Percentiles rank a stretch among this genome's conserved stretches.
phyloP scores from a whole-genome alignment of 192 early-diverging fungal species.

The Oehlia diaphana region DNA sequence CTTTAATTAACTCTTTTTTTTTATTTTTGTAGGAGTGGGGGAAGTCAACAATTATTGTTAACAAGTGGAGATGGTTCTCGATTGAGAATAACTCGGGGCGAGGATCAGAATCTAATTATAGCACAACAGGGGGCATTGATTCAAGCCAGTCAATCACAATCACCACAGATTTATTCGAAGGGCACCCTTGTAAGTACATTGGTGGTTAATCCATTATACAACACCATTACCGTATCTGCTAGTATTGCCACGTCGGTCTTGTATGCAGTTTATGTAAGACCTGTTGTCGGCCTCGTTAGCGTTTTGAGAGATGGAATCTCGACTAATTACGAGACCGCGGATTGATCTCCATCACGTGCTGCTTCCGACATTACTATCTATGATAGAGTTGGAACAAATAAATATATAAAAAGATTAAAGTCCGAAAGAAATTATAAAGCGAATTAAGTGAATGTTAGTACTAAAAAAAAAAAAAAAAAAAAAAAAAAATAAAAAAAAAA shows the following conservation, averaged over 20 bases:
- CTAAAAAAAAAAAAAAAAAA: too few relatives aligned
- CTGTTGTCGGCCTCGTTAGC: not conserved
- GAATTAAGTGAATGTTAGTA: too few relatives aligned
- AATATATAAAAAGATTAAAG: too few relatives aligned
- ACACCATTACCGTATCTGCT: constrained; percentile 11
- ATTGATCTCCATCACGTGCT: too few relatives aligned
- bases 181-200: constrained; percentile 17
- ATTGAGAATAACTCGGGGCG: not conserved
- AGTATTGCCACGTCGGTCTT: not conserved
- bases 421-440: too few relatives aligned
- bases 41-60: not conserved
- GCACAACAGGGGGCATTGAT: too few relatives aligned
- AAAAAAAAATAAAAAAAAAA: too few relatives aligned
- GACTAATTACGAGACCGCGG: not conserved
- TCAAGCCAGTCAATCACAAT: not conserved
- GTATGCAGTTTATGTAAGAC: constrained; percentile 12
- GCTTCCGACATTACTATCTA: too few relatives aligned
- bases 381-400: too few relatives aligned
- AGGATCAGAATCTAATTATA: not conserved
- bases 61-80: not conserved
- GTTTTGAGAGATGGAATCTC: not conserved
- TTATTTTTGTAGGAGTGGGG: not conserved
- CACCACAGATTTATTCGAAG: not conserved
- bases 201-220: constrained; percentile 19
- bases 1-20: not conserved